Evolutionary conservation across 352 stramenopile genomes (phyloP), one percentile per base, ranked within the genome.

Genomic region (Pythium phragmiticola): DNA sequence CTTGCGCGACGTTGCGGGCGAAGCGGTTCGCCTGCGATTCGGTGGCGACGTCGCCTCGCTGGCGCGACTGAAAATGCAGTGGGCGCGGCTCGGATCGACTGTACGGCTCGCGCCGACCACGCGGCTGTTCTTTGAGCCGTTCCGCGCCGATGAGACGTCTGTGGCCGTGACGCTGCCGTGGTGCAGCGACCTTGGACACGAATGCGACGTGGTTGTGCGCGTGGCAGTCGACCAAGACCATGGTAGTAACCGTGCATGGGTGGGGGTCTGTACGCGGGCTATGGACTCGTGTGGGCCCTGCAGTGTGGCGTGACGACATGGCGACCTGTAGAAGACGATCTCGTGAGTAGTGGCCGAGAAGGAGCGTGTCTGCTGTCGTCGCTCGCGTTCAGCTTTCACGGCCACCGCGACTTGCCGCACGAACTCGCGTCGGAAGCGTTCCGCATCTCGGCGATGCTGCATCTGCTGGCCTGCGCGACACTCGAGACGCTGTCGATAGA

Each of bases 91-190:
- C 21, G 21, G 21, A 21, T 21, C 21, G 21, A 21, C 21, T 36
- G 7, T 37, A 3, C 51, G 14, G 1, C n/a, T 37, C 3, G 51
- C 34, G 17, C 48, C 51, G 36, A 34, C 8, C 1, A 36, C 51
- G 16, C 34, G 36, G 11, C 36, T 58, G n/a, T 48, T 48, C 51
- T 12, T 48, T n/a, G 51, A 58, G 36, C 51, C 51, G 36, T 23
- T 34, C 14, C 47, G 49, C 9, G 8, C 2, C 39, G 13, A 46
- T 14, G 9, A 7, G 16, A 13, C 28, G 7, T 14, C 30, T 56
- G 49, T 43, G 33, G 30, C 34, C 14, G 30, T n/a, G 16, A 28
- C n/a, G 0, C 3, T 42, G 21, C 21, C 21, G 21, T 21, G 21
- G 21, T 21, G 21, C 21, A 21, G 21, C 26, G 19, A 16, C 2